phyloP scores from a whole-genome alignment of 148 eudicot species.

The Chenopodium formosanum region DNA sequence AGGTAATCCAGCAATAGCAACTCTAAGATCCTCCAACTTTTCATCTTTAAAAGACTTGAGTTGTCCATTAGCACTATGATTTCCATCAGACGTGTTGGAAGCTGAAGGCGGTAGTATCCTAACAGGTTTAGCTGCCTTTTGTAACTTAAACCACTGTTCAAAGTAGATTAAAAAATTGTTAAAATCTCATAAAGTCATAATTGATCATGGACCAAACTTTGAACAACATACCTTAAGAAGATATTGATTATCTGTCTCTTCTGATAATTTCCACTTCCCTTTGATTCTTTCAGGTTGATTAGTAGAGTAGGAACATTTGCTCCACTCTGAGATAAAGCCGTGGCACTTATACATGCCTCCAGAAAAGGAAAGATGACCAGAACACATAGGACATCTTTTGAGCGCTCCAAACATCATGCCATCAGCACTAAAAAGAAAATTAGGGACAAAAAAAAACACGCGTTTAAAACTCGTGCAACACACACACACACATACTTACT shows the following conservation, averaged over 20 bases:
- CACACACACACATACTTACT: no score
- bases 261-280: conserved; percentile 92
- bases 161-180: conserved; percentile 20
- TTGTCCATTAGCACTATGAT: conserved; percentile 42
- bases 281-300: conserved; percentile 70
- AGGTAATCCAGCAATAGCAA: conserved; percentile 57
- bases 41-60: conserved; percentile 53
- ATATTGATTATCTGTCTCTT: conserved; percentile 63
- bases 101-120: conserved; percentile 63
- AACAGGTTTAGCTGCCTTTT: conserved; percentile 60
- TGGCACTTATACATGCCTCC: conserved; percentile 76
- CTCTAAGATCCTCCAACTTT: conserved; percentile 63
- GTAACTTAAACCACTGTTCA: conserved; percentile 83
- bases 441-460: conserved; percentile 3
- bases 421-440: conserved; percentile 68
- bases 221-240: conserved; percentile 65
- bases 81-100: conserved; percentile 42
- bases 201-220: conserved; percentile 1
- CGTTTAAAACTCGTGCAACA: neutral
- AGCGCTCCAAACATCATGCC: conserved; percentile 95
- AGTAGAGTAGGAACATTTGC: conserved; percentile 78
- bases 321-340: conserved; percentile 89
- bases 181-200: neutral
- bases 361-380: conserved; percentile 68
- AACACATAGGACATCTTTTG: conserved; percentile 59